phyloP scores from a whole-genome alignment of 441 rosid genomes.

The Eutrema salsugineum region DNA sequence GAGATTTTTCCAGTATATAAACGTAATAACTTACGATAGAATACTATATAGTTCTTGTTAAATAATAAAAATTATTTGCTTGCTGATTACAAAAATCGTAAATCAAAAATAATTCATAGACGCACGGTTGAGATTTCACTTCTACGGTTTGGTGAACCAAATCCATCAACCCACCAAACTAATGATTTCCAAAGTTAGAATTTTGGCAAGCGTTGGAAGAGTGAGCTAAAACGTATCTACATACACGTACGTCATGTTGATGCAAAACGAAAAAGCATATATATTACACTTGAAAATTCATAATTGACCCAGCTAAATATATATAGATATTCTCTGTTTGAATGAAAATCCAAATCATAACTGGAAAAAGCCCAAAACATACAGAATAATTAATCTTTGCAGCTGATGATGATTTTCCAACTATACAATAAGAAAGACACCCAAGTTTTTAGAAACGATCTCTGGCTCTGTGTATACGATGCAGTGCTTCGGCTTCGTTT shows the following conservation, averaged over 20 bases:
- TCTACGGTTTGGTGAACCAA: constrained; percentile 1
- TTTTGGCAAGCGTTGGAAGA: background rate
- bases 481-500: constrained; percentile 64
- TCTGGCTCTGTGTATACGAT: constrained; percentile 68
- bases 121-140: background rate
- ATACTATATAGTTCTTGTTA: background rate
- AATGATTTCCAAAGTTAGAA: background rate
- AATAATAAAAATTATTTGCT: background rate
- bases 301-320: constrained; percentile 1
- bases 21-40: too few species aligned
- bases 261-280: background rate
- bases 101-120: background rate
- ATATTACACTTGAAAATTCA: constrained; percentile 1
- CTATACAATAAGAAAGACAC: constrained; percentile 38
- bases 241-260: too few species aligned
- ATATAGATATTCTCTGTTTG: background rate
- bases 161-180: constrained; percentile 30
- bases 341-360: constrained; percentile 18
- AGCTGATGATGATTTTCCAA: constrained; percentile 3
- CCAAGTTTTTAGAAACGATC: constrained; percentile 51
- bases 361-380: constrained; percentile 15
- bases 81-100: background rate
- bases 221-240: background rate
- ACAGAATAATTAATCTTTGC: constrained; percentile 11
- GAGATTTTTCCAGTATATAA: background rate